Evolutionary conservation across 1,284 basidiomycete genomes (phyloP), one percentile per base, ranked within the genome.

Genomic region (Mrakiaceae sp.): DNA sequence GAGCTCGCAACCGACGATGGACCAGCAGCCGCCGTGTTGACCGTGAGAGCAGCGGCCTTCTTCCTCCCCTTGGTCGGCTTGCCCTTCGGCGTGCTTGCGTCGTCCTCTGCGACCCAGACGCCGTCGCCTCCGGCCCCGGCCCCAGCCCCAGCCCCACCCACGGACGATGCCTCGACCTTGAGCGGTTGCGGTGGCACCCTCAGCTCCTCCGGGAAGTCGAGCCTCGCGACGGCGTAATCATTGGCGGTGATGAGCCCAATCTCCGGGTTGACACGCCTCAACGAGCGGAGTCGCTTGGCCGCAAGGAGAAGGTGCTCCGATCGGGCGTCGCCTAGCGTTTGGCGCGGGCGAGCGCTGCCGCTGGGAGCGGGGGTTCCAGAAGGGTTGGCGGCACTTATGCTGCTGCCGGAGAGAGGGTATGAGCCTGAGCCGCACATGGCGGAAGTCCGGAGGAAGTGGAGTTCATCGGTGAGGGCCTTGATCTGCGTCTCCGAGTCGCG

Each of bases 281-380:
- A 62, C 14, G 70, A 66, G 11, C 75, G 70, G n/a, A 77, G 71
- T 61, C 71, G 73, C 57, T 69, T 70, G 0, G 75, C 74, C 5
- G 75, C 75, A 4, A 77, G 70, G 2, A 77, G 68, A 0, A 77
- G 69, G 51, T 76, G 75, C 58, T 77, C 75, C 0, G 75, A 68
- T 4, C 75, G 68, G 4, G 75, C 75, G 66, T 77, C 75, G 4
- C 75, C 75, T 69, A 77, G 71, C 2, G 72, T 73, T 69, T 70
- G 60, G 3, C 62, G 65, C 7, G 27, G 27, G 27, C 27, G 27
- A 27, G 27, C n/a, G 55, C 14, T 16, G 60, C 40, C 16, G 56
- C 14, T 4, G 63, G 56, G 11, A 39, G 42, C 48, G 11, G 54
- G 62, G 3, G 50, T 50, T 48, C 58, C 46, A 3, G 63, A 52